Percentiles rank a stretch among this genome's conserved stretches.
Evolutionary conservation across 2,329 filamentous ascomycete genomes (phyloP).

Genomic region (Fusarium sp.): DNA sequence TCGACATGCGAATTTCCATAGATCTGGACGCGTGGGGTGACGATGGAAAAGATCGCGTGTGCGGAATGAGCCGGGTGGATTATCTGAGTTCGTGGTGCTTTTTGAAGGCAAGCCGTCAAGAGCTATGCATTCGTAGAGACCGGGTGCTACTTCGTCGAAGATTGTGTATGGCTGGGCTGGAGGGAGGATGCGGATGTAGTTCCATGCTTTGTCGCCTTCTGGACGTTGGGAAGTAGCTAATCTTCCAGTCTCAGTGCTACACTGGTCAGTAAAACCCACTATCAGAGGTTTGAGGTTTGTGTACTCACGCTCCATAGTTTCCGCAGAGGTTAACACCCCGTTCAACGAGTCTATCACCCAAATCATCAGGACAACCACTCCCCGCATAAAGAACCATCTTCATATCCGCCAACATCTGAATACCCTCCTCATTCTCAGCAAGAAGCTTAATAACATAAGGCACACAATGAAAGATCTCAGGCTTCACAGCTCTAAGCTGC

Average conservation of each 20-base stretch:
- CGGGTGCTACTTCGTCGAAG: conserved; percentile 46
- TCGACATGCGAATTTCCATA: conserved; percentile 60
- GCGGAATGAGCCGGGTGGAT: conserved; percentile 58
- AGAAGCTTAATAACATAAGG: conserved; percentile 74
- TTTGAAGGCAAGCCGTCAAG: conserved; percentile 54
- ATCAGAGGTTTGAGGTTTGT: too few species aligned
- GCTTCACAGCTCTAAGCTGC: conserved; percentile 50
- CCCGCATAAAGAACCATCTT: conserved; percentile 69
- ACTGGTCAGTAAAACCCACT: not conserved
- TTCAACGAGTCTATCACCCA: conserved; percentile 64
- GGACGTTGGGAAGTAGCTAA: conserved; percentile 45
- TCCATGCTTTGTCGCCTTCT: conserved; percentile 46
- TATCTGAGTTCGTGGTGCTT: conserved; percentile 49
- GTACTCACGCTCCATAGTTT: conserved; percentile 65
- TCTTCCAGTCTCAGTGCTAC: conserved; percentile 45
- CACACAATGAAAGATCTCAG: conserved; percentile 69
- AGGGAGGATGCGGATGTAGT: conserved; percentile 49
- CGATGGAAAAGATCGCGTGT: conserved; percentile 58
- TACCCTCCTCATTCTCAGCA: conserved; percentile 66
- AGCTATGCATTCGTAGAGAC: conserved; percentile 53
- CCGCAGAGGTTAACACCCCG: conserved; percentile 65
- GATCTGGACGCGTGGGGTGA: conserved; percentile 54
- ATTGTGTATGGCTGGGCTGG: conserved; percentile 39
- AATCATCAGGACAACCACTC: conserved; percentile 67
- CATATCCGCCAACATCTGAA: conserved; percentile 57